Evolutionary conservation across 2,329 filamentous ascomycete species (phyloP).

Genomic region (Claviceps digitariae): DNA sequence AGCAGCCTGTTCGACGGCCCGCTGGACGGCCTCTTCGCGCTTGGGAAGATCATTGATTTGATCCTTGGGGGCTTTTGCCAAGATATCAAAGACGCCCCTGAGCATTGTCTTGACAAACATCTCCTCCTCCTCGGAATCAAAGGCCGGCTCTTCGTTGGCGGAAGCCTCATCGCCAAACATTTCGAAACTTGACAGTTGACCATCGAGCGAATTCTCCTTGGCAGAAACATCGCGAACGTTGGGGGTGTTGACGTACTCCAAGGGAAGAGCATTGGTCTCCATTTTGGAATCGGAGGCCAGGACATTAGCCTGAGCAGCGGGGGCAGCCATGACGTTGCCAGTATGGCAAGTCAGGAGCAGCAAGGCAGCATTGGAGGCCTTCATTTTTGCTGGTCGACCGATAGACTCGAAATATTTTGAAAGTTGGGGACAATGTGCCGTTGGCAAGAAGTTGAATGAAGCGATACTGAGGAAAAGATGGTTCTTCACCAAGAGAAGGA

Average conservation of each 20-base stretch:
- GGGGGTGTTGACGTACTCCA: neutral
- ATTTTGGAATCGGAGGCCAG: neutral
- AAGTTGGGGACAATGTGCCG: too few species aligned
- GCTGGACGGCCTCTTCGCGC: neutral
- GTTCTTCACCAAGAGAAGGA: neutral
- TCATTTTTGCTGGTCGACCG: neutral
- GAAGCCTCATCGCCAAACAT: neutral
- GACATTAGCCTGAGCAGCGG: neutral
- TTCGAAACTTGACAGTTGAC: neutral
- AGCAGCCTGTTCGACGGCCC: neutral
- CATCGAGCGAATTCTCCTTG: neutral
- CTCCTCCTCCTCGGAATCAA: neutral
- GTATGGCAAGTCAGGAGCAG: conserved; percentile 2
- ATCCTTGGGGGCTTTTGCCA: neutral
- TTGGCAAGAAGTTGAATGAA: neutral
- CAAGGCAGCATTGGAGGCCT: neutral
- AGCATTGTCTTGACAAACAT: neutral
- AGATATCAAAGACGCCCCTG: neutral
- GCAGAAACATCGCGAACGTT: neutral
- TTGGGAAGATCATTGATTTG: neutral
- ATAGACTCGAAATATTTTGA: too few species aligned
- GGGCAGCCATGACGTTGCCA: conserved; percentile 1
- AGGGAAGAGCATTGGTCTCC: neutral
- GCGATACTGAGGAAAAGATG: neutral
- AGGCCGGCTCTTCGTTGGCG: neutral